Evolutionary conservation across 805 yeast species (phyloP).

Genomic region (Candida fluviatilis): DNA sequence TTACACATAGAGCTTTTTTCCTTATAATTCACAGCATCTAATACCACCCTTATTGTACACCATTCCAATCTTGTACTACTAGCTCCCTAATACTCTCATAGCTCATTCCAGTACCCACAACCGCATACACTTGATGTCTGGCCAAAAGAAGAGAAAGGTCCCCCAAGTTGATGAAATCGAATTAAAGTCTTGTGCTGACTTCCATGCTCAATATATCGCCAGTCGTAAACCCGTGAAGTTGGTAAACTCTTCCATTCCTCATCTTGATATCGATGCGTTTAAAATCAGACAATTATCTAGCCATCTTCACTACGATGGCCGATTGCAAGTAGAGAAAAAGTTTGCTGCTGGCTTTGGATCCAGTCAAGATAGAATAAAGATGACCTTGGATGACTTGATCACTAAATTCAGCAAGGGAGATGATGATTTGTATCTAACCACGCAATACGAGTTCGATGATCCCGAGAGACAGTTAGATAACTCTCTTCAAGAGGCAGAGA

Average conservation of each 20-base stretch:
- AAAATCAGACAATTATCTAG: slow-evolving; percentile 29
- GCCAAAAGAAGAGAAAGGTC: neutral
- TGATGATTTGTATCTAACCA: slow-evolving; percentile 55
- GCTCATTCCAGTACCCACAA: too few species aligned
- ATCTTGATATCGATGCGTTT: slow-evolving; percentile 28
- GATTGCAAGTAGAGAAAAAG: slow-evolving; percentile 56
- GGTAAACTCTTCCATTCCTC: slow-evolving; percentile 3
- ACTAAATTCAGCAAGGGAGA: slow-evolving; percentile 32
- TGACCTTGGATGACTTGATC: slow-evolving; percentile 49
- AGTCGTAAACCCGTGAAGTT: slow-evolving; percentile 47
- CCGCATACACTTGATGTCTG: too few species aligned
- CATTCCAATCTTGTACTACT: too few species aligned
- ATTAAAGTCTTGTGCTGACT: neutral
- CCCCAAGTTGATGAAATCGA: neutral
- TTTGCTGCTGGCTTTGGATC: slow-evolving; percentile 62
- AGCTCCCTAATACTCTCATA: too few species aligned
- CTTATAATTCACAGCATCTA: too few species aligned
- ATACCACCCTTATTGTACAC: too few species aligned
- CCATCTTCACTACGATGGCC: slow-evolving; percentile 31
- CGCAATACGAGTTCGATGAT: slow-evolving; percentile 57
- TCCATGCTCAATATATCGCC: slow-evolving; percentile 25
- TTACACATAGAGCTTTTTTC: too few species aligned
- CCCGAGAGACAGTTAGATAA: slow-evolving; percentile 6
- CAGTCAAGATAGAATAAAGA: slow-evolving; percentile 49
- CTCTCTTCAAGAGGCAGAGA: slow-evolving; percentile 7